Conservation (phyloP, 2,329 filamentous ascomycete species). For the Colletotrichum caudatum region DNA sequence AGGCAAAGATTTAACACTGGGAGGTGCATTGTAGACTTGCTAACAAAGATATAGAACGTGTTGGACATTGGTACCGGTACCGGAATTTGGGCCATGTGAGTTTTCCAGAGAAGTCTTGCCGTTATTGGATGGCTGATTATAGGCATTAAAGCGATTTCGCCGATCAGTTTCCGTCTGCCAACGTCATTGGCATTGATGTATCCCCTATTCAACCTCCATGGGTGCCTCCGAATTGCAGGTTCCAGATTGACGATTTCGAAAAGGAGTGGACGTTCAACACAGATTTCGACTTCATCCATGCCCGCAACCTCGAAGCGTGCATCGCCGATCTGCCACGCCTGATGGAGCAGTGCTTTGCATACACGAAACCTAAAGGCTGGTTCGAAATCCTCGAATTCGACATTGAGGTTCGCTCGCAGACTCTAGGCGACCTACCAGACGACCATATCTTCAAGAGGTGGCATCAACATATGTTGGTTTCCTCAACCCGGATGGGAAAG, state of each 20-base stretch:
- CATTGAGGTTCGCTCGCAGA: constrained; percentile 38
- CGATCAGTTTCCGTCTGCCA: constrained; percentile 57
- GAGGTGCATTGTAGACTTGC: not conserved
- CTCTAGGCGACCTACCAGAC: not conserved
- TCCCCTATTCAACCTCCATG: constrained; percentile 65
- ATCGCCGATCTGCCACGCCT: constrained; percentile 69
- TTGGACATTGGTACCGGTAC: constrained; percentile 59
- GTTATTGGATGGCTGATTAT: constrained; percentile 9
- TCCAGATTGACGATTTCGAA: constrained; percentile 53
- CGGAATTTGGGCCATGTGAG: constrained; percentile 58
- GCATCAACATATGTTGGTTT: constrained; percentile 47
- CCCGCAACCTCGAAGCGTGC: constrained; percentile 68
- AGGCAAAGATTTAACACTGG: not conserved
- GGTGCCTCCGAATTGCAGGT: constrained; percentile 52
- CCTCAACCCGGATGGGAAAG: constrained; percentile 48
- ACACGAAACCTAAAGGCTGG: constrained; percentile 59
- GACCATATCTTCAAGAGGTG: constrained; percentile 42
- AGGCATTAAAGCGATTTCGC: constrained; percentile 58
- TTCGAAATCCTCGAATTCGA: constrained; percentile 49
- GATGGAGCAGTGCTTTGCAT: constrained; percentile 62
- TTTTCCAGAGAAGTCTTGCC: constrained; percentile 26
- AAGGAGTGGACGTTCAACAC: constrained; percentile 57
- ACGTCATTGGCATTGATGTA: constrained; percentile 65
- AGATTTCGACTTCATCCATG: constrained; percentile 71
- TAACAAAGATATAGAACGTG: constrained; percentile 48